Conservation (phyloP, 805 yeast genomes). For the Spathaspora gorwiae region DNA sequence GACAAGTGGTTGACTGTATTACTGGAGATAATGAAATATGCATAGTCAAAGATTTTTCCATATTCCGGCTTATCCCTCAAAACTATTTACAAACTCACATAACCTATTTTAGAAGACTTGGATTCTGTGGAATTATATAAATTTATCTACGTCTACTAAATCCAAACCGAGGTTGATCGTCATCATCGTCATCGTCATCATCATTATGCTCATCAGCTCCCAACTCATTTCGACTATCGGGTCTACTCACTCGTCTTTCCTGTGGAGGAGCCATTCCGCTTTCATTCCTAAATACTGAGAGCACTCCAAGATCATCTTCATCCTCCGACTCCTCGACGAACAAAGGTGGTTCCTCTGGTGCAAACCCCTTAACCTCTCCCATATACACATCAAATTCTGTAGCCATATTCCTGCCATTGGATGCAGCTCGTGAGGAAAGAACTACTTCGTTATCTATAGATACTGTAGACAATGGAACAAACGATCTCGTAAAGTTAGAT, state of each 20-base stretch:
- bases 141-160: conserved; percentile 10
- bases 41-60: conserved; percentile 24
- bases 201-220: neutral
- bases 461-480: conserved; percentile 13
- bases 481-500: conserved; percentile 17
- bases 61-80: conserved; percentile 5
- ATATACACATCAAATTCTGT: conserved; percentile 15
- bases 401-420: conserved; percentile 1
- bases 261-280: neutral
- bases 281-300: neutral
- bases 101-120: conserved; percentile 35
- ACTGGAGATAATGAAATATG: conserved; percentile 24
- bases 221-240: neutral
- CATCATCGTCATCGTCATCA: conserved; percentile 22
- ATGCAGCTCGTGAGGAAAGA: neutral
- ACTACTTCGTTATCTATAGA: conserved; percentile 2
- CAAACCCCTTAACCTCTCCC: conserved; percentile 10
- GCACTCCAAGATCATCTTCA: neutral
- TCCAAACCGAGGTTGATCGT: conserved; percentile 31
- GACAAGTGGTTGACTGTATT: conserved; percentile 31
- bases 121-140: conserved; percentile 24
- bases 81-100: conserved; percentile 29
- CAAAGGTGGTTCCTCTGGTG: conserved; percentile 1
- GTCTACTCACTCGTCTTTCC: neutral
- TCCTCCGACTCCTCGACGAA: conserved; percentile 3